Evolutionary conservation across 2,329 filamentous ascomycete species (phyloP).

Genomic region (Aspergillus sp.): DNA sequence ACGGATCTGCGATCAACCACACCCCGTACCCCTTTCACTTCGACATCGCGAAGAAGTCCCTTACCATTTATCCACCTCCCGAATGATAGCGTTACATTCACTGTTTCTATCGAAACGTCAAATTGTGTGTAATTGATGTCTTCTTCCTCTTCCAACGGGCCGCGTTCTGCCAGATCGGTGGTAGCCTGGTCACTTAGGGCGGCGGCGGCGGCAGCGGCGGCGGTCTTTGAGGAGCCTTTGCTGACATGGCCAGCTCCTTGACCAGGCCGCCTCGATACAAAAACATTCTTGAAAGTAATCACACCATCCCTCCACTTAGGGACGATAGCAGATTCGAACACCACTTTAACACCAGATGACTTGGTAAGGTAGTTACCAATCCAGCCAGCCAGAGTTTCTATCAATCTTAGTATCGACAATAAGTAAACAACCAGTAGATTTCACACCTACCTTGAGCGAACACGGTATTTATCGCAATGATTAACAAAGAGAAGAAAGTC

Average conservation of each 20-base stretch:
- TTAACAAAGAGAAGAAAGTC: slow-evolving; percentile 90
- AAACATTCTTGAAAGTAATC: slow-evolving; percentile 95
- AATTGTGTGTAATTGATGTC: slow-evolving; percentile 98
- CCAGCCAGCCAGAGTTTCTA: slow-evolving; percentile 89
- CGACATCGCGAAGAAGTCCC: slow-evolving; percentile 84
- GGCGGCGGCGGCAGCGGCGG: slow-evolving; percentile 78
- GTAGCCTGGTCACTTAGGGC: slow-evolving; percentile 48
- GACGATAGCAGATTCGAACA: slow-evolving; percentile 97
- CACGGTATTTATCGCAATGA: slow-evolving; percentile 91
- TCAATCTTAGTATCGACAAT: slow-evolving; percentile 17
- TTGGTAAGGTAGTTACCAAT: slow-evolving; percentile 93
- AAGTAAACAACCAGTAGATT: slow-evolving; percentile 17
- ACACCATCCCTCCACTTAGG: slow-evolving; percentile 94
- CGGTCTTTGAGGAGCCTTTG: slow-evolving; percentile 84
- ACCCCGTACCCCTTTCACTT: slow-evolving; percentile 88
- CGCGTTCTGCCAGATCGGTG: slow-evolving; percentile 39
- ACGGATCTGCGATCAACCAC: slow-evolving; percentile 89
- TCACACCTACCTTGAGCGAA: slow-evolving; percentile 75
- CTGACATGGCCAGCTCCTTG: slow-evolving; percentile 78
- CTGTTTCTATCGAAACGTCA: slow-evolving; percentile 88
- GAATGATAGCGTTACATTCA: slow-evolving; percentile 95
- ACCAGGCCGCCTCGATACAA: slow-evolving; percentile 86
- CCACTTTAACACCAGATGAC: slow-evolving; percentile 86
- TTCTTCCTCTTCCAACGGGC: slow-evolving; percentile 57
- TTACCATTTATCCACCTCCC: slow-evolving; percentile 99